Conservation (phyloP, 805 yeast genomes). For the Spencermartinsiella europaea region DNA sequence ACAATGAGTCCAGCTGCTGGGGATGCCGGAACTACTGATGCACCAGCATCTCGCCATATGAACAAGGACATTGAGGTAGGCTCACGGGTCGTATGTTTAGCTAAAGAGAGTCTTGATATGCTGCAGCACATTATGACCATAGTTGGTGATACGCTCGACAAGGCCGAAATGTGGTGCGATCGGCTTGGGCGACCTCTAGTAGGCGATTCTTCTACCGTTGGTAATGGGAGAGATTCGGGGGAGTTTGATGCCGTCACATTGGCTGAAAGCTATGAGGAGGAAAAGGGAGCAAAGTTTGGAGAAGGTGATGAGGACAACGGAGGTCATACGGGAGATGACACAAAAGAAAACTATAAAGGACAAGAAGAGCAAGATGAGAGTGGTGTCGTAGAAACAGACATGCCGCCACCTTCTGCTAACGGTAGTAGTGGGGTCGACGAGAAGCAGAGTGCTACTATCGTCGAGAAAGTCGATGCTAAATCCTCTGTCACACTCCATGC, state of each 20-base stretch:
- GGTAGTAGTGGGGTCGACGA: too few species aligned
- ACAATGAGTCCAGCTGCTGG: background rate
- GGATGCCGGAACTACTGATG: background rate
- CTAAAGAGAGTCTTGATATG: constrained; percentile 87
- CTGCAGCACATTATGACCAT: constrained; percentile 75
- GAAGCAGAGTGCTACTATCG: too few species aligned
- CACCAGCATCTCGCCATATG: background rate
- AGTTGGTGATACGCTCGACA: constrained; percentile 76
- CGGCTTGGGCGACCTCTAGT: constrained; percentile 25
- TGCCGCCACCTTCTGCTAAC: too few species aligned
- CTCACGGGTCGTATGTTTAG: constrained; percentile 71
- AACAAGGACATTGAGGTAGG: constrained; percentile 37
- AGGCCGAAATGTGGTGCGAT: constrained; percentile 77
- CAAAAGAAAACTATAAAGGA: too few species aligned
- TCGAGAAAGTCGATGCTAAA: too few species aligned
- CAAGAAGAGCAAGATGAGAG: too few species aligned
- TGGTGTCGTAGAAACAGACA: too few species aligned
- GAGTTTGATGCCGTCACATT: constrained; percentile 11
- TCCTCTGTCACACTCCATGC: too few species aligned
- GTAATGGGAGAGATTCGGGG: background rate
- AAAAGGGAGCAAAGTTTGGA: background rate
- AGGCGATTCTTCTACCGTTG: background rate
- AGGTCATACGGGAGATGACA: background rate
- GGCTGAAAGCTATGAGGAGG: constrained; percentile 8
- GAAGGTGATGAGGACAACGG: background rate